Conservation (phyloP, 305 asterid species). For the Plantago rigida region DNA sequence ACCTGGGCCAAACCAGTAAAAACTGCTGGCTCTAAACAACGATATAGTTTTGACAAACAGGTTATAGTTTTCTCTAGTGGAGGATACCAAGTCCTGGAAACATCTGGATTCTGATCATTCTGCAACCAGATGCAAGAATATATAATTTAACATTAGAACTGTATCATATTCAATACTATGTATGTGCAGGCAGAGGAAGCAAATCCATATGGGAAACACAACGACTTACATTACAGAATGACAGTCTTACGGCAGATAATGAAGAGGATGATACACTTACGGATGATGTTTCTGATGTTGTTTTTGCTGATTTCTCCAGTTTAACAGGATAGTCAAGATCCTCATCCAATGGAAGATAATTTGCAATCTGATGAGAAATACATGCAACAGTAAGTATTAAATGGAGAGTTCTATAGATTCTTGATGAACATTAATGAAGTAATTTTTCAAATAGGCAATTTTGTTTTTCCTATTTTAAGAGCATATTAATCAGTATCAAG, state of each 20-base stretch:
- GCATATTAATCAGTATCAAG: neutral
- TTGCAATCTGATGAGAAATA: conserved; percentile 62
- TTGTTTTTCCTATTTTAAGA: too few relatives aligned
- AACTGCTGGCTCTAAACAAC: conserved; percentile 77
- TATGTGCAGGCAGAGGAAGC: conserved; percentile 9
- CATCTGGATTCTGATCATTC: conserved; percentile 65
- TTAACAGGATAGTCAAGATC: conserved; percentile 83
- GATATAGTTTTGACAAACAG: conserved; percentile 81
- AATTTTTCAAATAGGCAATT: too few relatives aligned
- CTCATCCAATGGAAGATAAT: conserved; percentile 76
- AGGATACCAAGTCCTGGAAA: conserved; percentile 79
- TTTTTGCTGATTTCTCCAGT: conserved; percentile 68
- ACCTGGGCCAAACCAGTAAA: conserved; percentile 99
- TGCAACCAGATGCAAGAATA: conserved; percentile 34
- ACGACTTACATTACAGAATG: too few relatives aligned
- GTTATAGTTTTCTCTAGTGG: conserved; percentile 95
- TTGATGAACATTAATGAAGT: neutral
- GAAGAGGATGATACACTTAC: conserved; percentile 40
- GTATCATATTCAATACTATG: conserved; percentile 8
- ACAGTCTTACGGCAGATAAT: conserved; percentile 1
- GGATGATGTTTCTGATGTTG: conserved; percentile 48
- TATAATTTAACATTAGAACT: conserved; percentile 20
- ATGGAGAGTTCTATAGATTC: conserved; percentile 14
- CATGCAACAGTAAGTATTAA: conserved; percentile 20
- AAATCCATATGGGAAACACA: conserved; percentile 6